Conservation (phyloP, 1,139 yeast genomes). For the Geotrichum cucujoidarum region DNA sequence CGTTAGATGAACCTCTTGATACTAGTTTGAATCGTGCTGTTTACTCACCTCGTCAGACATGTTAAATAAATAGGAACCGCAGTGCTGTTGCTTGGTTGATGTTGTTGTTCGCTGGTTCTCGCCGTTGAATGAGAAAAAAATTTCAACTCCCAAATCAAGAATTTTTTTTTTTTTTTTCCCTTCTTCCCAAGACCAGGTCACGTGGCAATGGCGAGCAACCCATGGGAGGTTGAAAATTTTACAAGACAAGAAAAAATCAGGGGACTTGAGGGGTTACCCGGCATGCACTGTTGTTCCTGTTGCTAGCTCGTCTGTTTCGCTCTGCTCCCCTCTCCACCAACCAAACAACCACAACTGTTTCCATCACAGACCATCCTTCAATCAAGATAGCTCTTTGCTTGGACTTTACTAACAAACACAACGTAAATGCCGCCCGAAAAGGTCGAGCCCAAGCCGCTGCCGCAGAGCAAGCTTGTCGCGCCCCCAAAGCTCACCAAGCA, state of each 20-base stretch:
- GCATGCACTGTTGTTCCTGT: no score
- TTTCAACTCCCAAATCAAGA: neutral
- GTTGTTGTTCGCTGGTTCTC: neutral
- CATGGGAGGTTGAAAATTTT: no score
- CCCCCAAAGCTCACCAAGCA: no score
- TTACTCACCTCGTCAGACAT: constrained; percentile 17
- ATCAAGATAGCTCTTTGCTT: constrained; percentile 1
- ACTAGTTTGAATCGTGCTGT: neutral
- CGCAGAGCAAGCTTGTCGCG: no score
- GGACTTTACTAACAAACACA: neutral
- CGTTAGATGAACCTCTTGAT: neutral
- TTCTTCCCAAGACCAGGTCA: constrained; percentile 14
- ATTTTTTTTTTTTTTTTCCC: constrained; percentile 6
- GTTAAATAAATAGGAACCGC: neutral
- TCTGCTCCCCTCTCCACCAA: no score
- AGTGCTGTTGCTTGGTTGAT: neutral
- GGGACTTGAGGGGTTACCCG: constrained; percentile 5
- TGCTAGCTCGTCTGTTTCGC: no score
- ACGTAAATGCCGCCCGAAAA: no score
- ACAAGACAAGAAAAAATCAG: neutral
- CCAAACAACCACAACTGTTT: no score
- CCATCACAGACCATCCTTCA: no score
- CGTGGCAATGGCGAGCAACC: no score
- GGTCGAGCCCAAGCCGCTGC: no score
- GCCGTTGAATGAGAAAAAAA: neutral